Conservation (phyloP, 139 green algal genomes). For the Picochlorum sp. region DNA sequence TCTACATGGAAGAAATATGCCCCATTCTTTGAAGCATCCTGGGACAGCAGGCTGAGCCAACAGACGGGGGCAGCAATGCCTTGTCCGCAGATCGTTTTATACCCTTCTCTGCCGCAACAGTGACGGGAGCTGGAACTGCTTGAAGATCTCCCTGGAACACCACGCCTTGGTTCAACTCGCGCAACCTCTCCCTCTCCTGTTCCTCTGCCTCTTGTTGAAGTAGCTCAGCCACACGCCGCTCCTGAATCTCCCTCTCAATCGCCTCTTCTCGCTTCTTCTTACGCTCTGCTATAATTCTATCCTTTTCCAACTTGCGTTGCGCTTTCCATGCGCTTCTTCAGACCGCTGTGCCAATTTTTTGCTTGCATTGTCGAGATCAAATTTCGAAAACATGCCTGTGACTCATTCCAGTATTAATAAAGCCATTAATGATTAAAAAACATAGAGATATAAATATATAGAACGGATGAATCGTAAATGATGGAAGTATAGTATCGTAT, state of each 20-base stretch:
- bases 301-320: constrained; percentile 14
- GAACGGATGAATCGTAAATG: no score
- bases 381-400: neutral
- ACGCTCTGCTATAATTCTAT: constrained; percentile 14
- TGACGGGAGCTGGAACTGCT: constrained; percentile 35
- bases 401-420: neutral
- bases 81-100: constrained; percentile 61
- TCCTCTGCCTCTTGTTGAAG: constrained; percentile 29
- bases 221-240: constrained; percentile 9
- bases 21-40: constrained; percentile 64
- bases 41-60: constrained; percentile 49
- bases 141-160: constrained; percentile 30
- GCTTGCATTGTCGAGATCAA: constrained; percentile 12
- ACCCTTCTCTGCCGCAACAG: constrained; percentile 26
- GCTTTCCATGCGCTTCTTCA: neutral
- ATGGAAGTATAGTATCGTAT: no score
- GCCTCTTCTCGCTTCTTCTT: constrained; percentile 12
- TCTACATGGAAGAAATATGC: constrained; percentile 63
- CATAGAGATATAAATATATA: no score
- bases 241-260: constrained; percentile 16
- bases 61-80: constrained; percentile 59
- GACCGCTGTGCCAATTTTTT: constrained; percentile 11
- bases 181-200: constrained; percentile 19
- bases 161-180: constrained; percentile 52
- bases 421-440: neutral